These are phyloP conservation scores for Pyrenula massariospora DNA, from an alignment of 495 filamentous ascomycete genomes.

Conservation along the genomic window DNA sequence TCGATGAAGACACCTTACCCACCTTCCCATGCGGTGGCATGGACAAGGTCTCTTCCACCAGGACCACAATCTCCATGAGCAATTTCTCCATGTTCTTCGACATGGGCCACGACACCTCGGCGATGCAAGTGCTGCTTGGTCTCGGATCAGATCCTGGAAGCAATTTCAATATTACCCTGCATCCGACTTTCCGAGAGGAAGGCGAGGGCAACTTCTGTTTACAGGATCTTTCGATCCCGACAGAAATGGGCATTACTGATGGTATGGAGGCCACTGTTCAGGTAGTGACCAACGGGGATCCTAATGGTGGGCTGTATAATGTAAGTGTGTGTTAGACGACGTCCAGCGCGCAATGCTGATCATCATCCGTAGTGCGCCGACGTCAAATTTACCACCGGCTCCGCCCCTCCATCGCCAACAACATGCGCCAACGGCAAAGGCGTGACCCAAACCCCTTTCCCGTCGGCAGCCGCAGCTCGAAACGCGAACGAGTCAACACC, in stretches of 20 bases:
- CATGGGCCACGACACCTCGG: conserved; percentile 43
- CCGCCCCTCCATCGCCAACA: conserved; percentile 17
- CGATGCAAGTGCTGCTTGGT: conserved; percentile 43
- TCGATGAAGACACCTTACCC: conserved; percentile 33
- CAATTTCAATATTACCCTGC: conserved; percentile 44
- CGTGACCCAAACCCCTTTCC: conserved; percentile 21
- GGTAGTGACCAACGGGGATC: conserved; percentile 42
- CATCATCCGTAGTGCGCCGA: conserved; percentile 41
- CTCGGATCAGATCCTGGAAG: conserved; percentile 37
- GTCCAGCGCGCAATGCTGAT: conserved; percentile 1
- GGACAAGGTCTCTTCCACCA: conserved; percentile 31
- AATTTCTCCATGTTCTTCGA: conserved; percentile 37
- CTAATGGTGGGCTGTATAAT: conserved; percentile 41
- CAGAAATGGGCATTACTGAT: conserved; percentile 25
- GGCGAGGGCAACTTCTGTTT: conserved; percentile 49
- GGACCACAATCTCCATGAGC: conserved; percentile 35
- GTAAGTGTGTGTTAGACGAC: conserved; percentile 17
- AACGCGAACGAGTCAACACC: conserved; percentile 26
- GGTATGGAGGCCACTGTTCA: conserved; percentile 54
- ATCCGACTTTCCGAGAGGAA: conserved; percentile 31
- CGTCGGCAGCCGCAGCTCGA: conserved; percentile 18
- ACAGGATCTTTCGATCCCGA: conserved; percentile 25
- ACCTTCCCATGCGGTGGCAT: conserved; percentile 48
- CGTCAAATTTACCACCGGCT: conserved; percentile 37
- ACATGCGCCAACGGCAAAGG: conserved; percentile 42